phyloP scores from a whole-genome alignment of 1,139 yeast genomes.

The Geotrichum restrictum region DNA sequence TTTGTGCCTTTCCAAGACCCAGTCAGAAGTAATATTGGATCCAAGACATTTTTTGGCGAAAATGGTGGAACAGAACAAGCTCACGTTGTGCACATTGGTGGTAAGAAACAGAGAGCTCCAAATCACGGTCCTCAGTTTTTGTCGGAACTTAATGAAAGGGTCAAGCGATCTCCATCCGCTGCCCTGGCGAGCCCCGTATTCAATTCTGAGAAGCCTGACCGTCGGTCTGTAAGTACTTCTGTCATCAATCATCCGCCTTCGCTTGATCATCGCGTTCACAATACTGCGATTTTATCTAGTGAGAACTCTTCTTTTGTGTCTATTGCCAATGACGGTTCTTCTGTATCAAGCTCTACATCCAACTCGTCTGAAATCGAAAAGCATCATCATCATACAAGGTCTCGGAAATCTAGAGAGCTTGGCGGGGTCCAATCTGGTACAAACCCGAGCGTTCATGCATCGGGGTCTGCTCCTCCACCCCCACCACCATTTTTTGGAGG shows the following conservation, averaged over 20 bases:
- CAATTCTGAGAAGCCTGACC: slow-evolving; percentile 4
- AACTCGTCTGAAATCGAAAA: not conserved
- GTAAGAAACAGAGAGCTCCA: slow-evolving; percentile 5
- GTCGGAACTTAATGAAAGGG: slow-evolving; percentile 16
- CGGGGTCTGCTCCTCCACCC: slow-evolving; percentile 37
- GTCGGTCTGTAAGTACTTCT: slow-evolving; percentile 19
- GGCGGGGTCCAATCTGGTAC: not conserved
- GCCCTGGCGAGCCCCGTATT: not conserved
- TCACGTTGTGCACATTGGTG: slow-evolving; percentile 25
- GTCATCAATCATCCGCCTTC: slow-evolving; percentile 5
- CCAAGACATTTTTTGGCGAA: slow-evolving; percentile 63
- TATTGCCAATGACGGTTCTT: not conserved
- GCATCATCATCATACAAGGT: not conserved
- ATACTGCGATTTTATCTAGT: not conserved
- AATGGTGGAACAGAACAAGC: slow-evolving; percentile 27
- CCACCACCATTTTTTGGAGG: slow-evolving; percentile 35
- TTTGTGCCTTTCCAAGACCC: slow-evolving; percentile 43
- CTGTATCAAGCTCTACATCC: not conserved
- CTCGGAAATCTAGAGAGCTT: not conserved
- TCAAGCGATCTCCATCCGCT: slow-evolving; percentile 6
- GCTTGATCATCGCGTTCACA: not conserved
- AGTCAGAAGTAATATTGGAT: slow-evolving; percentile 48
- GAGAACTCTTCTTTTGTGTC: not conserved
- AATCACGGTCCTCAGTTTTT: slow-evolving; percentile 9
- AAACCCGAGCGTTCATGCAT: not conserved